Base-by-base conservation (phyloP, 2,329 filamentous ascomycete genomes). In the Cercospora brassicicola region DNA sequence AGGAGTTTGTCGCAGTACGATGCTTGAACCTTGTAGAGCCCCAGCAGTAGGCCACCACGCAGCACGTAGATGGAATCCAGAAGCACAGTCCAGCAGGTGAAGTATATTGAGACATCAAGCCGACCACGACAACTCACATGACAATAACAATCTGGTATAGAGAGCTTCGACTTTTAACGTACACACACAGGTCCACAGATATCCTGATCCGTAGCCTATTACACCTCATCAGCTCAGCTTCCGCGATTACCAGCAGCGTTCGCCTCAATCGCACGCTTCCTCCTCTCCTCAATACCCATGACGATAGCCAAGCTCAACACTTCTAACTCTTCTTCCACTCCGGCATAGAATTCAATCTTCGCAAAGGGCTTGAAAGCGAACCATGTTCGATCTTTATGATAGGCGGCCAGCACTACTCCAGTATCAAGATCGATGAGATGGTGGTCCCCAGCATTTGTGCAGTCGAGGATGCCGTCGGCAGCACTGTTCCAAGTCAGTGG, bases 381-480 rank as follows among this genome's bases (percentile, higher is more conserved):
- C 55, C 55, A 59, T 11, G 55, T 59, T 18, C 55, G 55, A 59
- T 59, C 55, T 59, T 59, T 59, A 4, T 59, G 55, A 36, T 59
- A 59, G 15, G 55, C 55, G 31, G 55, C 55, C 55, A 59, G 31
- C 28, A 59, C 55, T 31, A 59, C 55, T 18, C 55, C 55, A 23
- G 55, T 59, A 59, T 59, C 55, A 30, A 59, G 55, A 15, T 59
- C 55, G 30, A 59, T 59, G 55, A 59, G 55, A n/a, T 59, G 55
- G n/a, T 59, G 55, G 31, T 59, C 55, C 2, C 55, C 55, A 3
- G 55, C 28, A 20, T 36, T 20, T 31, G 28, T 36, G 55, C 15
- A 20, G n/a, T 59, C 55, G 8, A 59, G 55, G 55, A 59, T 31
- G n/a, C 55, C 26, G 15, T 59, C 55, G 55, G 28, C 55, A 36